These are phyloP conservation scores for Entrophospora sp. DNA, from an alignment of 192 early-diverging fungal species.

Conservation along the genomic window DNA sequence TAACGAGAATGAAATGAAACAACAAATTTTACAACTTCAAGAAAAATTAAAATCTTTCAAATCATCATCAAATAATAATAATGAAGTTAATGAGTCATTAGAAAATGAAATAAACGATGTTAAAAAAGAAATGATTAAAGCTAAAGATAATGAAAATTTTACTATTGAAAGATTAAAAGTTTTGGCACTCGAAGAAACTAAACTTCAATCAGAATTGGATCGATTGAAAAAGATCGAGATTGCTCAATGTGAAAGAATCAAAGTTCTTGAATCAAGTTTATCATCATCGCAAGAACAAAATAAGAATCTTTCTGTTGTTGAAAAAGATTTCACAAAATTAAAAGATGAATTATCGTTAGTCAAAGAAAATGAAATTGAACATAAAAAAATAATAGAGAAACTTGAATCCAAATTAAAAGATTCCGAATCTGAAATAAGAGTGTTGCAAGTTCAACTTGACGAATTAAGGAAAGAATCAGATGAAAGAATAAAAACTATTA, in stretches of 20 bases:
- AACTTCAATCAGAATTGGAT: not conserved
- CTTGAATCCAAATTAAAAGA: constrained; percentile 1
- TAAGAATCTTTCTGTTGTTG: not conserved
- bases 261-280: not conserved
- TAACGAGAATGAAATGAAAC: not conserved
- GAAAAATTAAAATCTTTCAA: too few relatives aligned
- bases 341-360: not conserved
- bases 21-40: not conserved
- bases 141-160: not conserved
- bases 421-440: not conserved
- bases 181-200: not conserved
- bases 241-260: not conserved
- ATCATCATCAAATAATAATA: not conserved
- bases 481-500: too few relatives aligned
- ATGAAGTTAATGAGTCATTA: not conserved
- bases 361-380: not conserved
- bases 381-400: not conserved
- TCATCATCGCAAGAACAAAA: too few relatives aligned
- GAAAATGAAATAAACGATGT: not conserved
- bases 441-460: not conserved
- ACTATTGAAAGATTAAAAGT: not conserved
- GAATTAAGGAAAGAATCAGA: not conserved
- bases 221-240: not conserved
- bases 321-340: not conserved
- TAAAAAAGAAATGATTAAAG: not conserved